A percentile compares a stretch with the other conserved stretches of the same genome.
phyloP scores from a whole-genome alignment of 805 yeast genomes.

The Helenozyma rhizophorensis region DNA sequence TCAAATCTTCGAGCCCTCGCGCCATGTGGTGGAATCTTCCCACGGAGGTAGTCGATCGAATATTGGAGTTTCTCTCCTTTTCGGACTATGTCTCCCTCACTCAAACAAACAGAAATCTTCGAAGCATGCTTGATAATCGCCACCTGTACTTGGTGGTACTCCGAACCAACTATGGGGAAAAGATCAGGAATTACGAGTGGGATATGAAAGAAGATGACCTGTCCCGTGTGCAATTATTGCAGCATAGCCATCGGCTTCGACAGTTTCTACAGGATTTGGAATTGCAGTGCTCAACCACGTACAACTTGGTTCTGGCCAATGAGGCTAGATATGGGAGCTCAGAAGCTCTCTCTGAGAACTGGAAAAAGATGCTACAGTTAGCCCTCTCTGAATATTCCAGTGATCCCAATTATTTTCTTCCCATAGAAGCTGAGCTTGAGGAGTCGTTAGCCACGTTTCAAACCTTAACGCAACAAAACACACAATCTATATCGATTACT shows the following conservation, averaged over 20 bases:
- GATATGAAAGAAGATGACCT: neutral
- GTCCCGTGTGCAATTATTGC: no score
- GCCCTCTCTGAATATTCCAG: slow-evolving; percentile 4
- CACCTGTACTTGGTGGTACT: slow-evolving; percentile 5
- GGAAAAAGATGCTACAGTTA: neutral
- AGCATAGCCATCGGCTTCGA: no score
- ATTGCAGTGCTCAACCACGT: no score
- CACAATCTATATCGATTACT: neutral
- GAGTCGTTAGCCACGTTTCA: neutral
- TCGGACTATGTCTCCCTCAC: slow-evolving; percentile 12
- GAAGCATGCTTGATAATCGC: slow-evolving; percentile 6
- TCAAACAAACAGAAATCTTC: slow-evolving; percentile 6
- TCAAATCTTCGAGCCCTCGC: no score
- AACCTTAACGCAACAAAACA: neutral
- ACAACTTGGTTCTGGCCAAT: no score
- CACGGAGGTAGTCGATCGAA: slow-evolving; percentile 9
- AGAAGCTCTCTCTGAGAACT: no score
- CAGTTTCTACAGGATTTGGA: no score
- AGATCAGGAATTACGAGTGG: slow-evolving; percentile 7
- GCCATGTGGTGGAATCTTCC: slow-evolving; percentile 15
- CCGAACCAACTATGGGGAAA: slow-evolving; percentile 4
- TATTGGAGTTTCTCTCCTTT: slow-evolving; percentile 6
- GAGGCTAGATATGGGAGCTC: no score
- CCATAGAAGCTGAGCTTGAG: slow-evolving; percentile 1
- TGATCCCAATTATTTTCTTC: slow-evolving; percentile 2